These are phyloP conservation scores for Colletotrichum aenigma DNA, from an alignment of 2,329 filamentous ascomycete genomes.

Conservation along the genomic window DNA sequence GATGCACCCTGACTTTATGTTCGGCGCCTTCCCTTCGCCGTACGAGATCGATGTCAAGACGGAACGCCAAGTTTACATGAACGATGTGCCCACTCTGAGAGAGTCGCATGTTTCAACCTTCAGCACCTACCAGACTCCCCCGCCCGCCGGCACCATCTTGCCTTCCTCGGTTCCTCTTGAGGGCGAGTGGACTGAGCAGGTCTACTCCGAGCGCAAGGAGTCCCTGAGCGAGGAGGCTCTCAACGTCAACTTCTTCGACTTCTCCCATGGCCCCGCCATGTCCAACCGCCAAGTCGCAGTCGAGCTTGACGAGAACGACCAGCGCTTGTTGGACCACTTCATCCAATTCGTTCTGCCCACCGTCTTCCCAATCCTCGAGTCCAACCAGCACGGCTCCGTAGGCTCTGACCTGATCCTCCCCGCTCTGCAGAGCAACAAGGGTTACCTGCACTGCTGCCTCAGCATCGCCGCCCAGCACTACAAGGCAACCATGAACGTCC, in stretches of 20 bases:
- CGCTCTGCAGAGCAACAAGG: slow-evolving; percentile 88
- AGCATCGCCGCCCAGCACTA: slow-evolving; percentile 92
- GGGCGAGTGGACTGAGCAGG: slow-evolving; percentile 75
- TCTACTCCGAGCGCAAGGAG: slow-evolving; percentile 71
- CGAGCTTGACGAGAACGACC: slow-evolving; percentile 86
- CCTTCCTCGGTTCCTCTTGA: slow-evolving; percentile 61
- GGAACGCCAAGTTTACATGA: slow-evolving; percentile 90
- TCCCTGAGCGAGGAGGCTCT: slow-evolving; percentile 69
- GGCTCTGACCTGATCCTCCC: slow-evolving; percentile 84
- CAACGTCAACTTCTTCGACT: slow-evolving; percentile 84
- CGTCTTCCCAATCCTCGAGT: slow-evolving; percentile 91
- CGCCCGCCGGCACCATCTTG: slow-evolving; percentile 70
- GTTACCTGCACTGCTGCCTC: slow-evolving; percentile 93
- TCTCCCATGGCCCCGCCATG: slow-evolving; percentile 70
- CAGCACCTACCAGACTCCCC: slow-evolving; percentile 85
- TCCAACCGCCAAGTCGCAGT: slow-evolving; percentile 72
- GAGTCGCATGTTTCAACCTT: slow-evolving; percentile 93
- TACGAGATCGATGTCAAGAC: slow-evolving; percentile 98
- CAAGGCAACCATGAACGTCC: slow-evolving; percentile 74
- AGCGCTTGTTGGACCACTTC: slow-evolving; percentile 88
- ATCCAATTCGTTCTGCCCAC: slow-evolving; percentile 84
- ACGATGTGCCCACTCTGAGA: slow-evolving; percentile 82
- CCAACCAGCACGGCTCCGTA: slow-evolving; percentile 84
- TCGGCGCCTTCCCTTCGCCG: slow-evolving; percentile 65
- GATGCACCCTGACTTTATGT: slow-evolving; percentile 67